These are phyloP conservation scores for Omphalotus guepiniiformis DNA, from an alignment of 768 basidiomycete species.

Conservation along the genomic window DNA sequence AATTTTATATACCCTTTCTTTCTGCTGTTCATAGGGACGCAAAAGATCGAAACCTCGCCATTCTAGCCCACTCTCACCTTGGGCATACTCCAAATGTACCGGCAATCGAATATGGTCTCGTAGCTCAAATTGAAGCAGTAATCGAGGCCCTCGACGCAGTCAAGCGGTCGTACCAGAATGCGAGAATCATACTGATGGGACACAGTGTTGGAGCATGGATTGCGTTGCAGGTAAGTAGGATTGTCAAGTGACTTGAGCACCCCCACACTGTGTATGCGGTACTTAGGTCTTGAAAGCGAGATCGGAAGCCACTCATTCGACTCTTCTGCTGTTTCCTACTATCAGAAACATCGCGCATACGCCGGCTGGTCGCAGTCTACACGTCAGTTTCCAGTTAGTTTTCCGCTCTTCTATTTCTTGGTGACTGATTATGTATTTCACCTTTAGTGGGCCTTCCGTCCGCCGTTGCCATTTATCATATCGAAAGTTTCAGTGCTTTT, in stretches of 20 bases:
- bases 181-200: constrained; percentile 46
- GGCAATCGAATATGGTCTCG: constrained; percentile 15
- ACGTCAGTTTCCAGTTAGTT: constrained; percentile 35
- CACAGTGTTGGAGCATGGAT: constrained; percentile 80
- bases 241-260: neutral
- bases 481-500: constrained; percentile 40
- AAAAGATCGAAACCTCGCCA: constrained; percentile 36
- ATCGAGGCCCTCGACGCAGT: constrained; percentile 51
- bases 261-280: neutral
- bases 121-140: constrained; percentile 45
- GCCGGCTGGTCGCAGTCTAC: constrained; percentile 58
- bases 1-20: constrained; percentile 68
- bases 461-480: constrained; percentile 40
- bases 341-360: constrained; percentile 58
- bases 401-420: neutral
- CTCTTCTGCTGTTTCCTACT: constrained; percentile 69
- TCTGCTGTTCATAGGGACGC: constrained; percentile 36
- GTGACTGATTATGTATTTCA: neutral
- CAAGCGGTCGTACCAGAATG: constrained; percentile 23
- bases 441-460: constrained; percentile 48
- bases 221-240: constrained; percentile 43
- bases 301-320: constrained; percentile 30
- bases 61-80: constrained; percentile 60
- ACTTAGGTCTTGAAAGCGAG: constrained; percentile 54
- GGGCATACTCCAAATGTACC: constrained; percentile 51